A percentile compares a stretch with the other conserved stretches of the same genome.
These are phyloP conservation scores for Ilex asprella DNA, from an alignment of 257 asterid species.

Conservation along the genomic window DNA sequence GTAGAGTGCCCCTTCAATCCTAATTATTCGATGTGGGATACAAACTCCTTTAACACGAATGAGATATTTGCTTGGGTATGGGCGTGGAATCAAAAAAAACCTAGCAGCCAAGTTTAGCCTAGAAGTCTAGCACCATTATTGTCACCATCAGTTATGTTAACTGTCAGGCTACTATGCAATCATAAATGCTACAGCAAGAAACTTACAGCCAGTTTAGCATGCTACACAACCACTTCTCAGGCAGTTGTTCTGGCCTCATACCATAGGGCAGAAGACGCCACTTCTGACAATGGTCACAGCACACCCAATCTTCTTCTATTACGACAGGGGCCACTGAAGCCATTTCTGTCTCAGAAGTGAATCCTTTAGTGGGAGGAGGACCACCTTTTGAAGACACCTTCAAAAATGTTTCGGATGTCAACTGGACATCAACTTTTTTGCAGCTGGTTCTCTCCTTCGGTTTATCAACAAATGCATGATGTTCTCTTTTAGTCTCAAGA, in stretches of 20 bases:
- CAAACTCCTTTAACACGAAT: no score
- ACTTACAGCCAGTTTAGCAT: conserved; percentile 96
- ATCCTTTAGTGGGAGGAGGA: conserved; percentile 27
- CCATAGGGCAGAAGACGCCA: conserved; percentile 83
- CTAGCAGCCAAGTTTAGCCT: no score
- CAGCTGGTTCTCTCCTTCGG: conserved; percentile 32
- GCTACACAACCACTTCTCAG: conserved; percentile 77
- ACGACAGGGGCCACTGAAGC: conserved; percentile 31
- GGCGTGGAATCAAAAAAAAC: no score
- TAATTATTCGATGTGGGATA: no score
- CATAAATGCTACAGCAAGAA: conserved; percentile 17
- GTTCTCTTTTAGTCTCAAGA: conserved; percentile 33
- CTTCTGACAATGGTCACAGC: conserved; percentile 59
- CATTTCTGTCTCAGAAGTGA: conserved; percentile 26
- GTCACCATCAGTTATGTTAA: no score
- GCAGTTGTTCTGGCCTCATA: conserved; percentile 42
- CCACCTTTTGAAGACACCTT: conserved; percentile 36
- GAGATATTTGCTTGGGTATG: no score
- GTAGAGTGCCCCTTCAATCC: no score
- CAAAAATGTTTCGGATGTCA: conserved; percentile 20
- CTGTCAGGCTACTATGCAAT: not conserved
- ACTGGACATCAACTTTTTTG: conserved; percentile 28
- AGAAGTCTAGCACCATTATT: no score
- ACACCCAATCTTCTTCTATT: conserved; percentile 67
- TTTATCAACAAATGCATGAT: conserved; percentile 30